Percentiles rank a stretch among this genome's conserved stretches.
Conservation (phyloP, 345 rosid species). For the Abelmoschus esculentus region DNA sequence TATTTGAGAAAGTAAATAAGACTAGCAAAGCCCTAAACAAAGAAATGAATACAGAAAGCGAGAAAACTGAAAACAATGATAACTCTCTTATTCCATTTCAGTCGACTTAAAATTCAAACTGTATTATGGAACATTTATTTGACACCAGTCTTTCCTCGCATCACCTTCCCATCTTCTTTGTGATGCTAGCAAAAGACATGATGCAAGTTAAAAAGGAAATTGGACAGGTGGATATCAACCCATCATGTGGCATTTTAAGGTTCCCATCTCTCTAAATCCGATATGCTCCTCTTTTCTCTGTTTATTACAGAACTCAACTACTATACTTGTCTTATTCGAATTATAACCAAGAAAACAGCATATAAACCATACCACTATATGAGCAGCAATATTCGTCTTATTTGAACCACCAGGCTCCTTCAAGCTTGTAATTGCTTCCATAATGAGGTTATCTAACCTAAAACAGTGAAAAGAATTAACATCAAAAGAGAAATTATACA, state of each 20-base stretch:
- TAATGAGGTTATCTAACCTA: slow-evolving; percentile 84
- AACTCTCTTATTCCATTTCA: not conserved
- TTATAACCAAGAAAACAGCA: slow-evolving; percentile 10
- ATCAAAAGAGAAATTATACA: slow-evolving; percentile 7
- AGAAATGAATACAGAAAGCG: not conserved
- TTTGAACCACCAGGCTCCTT: slow-evolving; percentile 92
- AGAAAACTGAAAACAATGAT: not conserved
- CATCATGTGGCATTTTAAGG: not conserved
- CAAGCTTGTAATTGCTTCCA: slow-evolving; percentile 80
- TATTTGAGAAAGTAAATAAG: not conserved
- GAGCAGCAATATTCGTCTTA: slow-evolving; percentile 73
- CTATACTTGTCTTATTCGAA: slow-evolving; percentile 55
- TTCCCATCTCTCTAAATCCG: not conserved
- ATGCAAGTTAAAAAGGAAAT: not conserved
- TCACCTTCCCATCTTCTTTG: not conserved
- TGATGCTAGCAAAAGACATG: not conserved
- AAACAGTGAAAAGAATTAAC: slow-evolving; percentile 11
- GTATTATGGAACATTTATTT: not conserved
- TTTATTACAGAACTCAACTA: not conserved
- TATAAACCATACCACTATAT: slow-evolving; percentile 63
- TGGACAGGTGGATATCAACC: not conserved
- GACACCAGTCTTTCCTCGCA: slow-evolving; percentile 12
- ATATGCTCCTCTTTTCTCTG: not conserved
- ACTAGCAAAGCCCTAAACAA: not conserved
- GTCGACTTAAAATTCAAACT: not conserved